Base-by-base conservation (phyloP, 176 grass and related monocot genomes). In the Carex myosuroides region DNA sequence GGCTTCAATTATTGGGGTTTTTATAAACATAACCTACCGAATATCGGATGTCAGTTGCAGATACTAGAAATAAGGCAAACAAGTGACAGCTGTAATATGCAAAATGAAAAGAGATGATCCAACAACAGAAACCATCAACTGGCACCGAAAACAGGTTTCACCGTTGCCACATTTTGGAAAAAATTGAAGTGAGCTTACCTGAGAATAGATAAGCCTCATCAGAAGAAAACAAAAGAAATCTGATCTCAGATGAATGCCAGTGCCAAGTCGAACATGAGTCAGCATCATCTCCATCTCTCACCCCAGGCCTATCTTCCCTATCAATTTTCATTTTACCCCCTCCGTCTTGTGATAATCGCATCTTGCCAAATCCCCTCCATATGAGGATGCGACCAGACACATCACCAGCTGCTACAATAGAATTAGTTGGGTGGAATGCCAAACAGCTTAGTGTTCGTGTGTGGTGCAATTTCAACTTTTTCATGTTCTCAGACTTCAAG, bases 171-270 rank as follows among this genome's bases (percentile, higher is more conserved):
- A 60, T 1, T 48, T 8, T 13, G 39, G 9, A 50, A 33, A 50
- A 32, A 17, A 1, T 30, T 66, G 52, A 63, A 16, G 16, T 24
- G 20, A 82, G 63, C 37, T 76, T 67, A 99, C 96, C 96, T 93
- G 93, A 99, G 91, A 91, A 92, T 56, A 99, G 90, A 83, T 95
- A 92, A 71, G 96, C 88, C 78, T 88, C 93, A 58, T 95, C 93
- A 60, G 89, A 87, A 64, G 93, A 90, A 89, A 99, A 99, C 13
- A 85, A 85, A 26, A 99, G 89, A 89, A 99, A 95, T 18, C 84
- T 87, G 53, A 99, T 83, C 85, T 30, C 58, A 41, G 86, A 87
- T 71, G 96, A 78, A 79, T 99, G 96, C 96, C 96, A 99, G 85
- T 99, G 93, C 88, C 87, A 90, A 58, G 96, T 95, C 4, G 93